These are phyloP conservation scores for Populus nigra DNA, from an alignment of 345 rosid genomes.

Conservation along the genomic window DNA sequence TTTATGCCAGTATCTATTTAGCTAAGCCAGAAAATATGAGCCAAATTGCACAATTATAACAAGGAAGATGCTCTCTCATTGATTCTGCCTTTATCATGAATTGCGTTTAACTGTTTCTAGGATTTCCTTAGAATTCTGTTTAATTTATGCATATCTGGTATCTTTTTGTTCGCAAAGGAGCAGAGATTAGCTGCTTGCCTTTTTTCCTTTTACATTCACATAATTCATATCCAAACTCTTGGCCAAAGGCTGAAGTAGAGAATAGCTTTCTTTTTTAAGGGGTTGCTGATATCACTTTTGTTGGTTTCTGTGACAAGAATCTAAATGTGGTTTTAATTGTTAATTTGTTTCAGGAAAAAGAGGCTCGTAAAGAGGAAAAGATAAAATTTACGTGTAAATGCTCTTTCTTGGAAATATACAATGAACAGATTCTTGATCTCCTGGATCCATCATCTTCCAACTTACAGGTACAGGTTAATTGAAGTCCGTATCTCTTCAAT, in stretches of 20 bases:
- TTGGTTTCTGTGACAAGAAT: neutral
- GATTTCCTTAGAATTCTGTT: neutral
- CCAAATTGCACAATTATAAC: neutral
- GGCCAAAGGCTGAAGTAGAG: neutral
- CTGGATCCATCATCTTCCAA: constrained; percentile 82
- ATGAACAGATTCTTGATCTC: constrained; percentile 95
- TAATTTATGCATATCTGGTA: neutral
- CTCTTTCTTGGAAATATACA: constrained; percentile 96
- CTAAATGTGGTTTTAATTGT: neutral
- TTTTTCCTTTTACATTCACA: neutral
- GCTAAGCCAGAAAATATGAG: neutral
- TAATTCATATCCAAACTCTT: neutral
- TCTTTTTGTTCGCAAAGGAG: neutral
- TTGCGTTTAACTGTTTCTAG: neutral
- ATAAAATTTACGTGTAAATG: constrained; percentile 77
- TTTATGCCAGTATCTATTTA: neutral
- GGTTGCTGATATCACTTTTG: neutral
- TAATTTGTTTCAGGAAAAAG: constrained; percentile 67
- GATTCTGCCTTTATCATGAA: neutral
- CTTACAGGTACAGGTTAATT: constrained; percentile 59
- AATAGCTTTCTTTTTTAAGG: constrained; percentile 5
- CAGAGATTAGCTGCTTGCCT: neutral
- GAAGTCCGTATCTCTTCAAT: neutral
- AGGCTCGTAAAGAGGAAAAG: constrained; percentile 75
- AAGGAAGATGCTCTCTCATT: neutral